Percentiles rank a stretch among this genome's conserved stretches.
Evolutionary conservation across 768 basidiomycete species (phyloP).

Genomic region (Leucocoprinus birnbaumii): DNA sequence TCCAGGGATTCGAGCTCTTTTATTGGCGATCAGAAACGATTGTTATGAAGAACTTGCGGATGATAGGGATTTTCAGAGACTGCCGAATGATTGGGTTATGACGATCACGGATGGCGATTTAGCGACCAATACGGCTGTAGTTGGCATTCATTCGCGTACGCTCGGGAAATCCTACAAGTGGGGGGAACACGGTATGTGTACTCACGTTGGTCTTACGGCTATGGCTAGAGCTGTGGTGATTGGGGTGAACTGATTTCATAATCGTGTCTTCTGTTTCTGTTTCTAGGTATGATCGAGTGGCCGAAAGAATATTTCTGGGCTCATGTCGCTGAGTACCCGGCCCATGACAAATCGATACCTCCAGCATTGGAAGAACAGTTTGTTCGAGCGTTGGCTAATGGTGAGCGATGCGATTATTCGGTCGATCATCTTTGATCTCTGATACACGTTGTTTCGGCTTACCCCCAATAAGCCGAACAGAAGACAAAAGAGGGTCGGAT

Average conservation of each 20-base stretch:
- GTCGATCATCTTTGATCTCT: not conserved
- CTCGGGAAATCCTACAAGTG: slow-evolving; percentile 30
- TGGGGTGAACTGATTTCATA: not conserved
- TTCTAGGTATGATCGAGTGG: slow-evolving; percentile 25
- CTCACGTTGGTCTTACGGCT: too few relatives aligned
- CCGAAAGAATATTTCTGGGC: slow-evolving; percentile 37
- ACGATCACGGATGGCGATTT: slow-evolving; percentile 33
- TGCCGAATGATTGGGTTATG: slow-evolving; percentile 38
- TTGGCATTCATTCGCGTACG: slow-evolving; percentile 35
- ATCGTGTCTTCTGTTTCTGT: not conserved
- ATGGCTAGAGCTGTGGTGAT: too few relatives aligned
- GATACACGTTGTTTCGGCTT: slow-evolving; percentile 2
- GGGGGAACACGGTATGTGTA: slow-evolving; percentile 29
- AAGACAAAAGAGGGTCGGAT: slow-evolving; percentile 22
- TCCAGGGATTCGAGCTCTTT: slow-evolving; percentile 26
- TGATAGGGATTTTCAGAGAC: slow-evolving; percentile 22
- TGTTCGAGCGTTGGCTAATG: slow-evolving; percentile 26
- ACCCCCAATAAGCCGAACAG: slow-evolving; percentile 27
- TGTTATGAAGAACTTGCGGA: slow-evolving; percentile 31
- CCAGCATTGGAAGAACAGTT: slow-evolving; percentile 32
- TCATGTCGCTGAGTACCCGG: slow-evolving; percentile 39
- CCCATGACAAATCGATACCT: slow-evolving; percentile 35
- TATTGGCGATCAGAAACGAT: slow-evolving; percentile 33
- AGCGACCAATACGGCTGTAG: slow-evolving; percentile 25
- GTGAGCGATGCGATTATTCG: slow-evolving; percentile 19